Evolutionary conservation across 305 asterid species (phyloP), one percentile per base, ranked within the genome.

Genomic region (Petunia hybrid): DNA sequence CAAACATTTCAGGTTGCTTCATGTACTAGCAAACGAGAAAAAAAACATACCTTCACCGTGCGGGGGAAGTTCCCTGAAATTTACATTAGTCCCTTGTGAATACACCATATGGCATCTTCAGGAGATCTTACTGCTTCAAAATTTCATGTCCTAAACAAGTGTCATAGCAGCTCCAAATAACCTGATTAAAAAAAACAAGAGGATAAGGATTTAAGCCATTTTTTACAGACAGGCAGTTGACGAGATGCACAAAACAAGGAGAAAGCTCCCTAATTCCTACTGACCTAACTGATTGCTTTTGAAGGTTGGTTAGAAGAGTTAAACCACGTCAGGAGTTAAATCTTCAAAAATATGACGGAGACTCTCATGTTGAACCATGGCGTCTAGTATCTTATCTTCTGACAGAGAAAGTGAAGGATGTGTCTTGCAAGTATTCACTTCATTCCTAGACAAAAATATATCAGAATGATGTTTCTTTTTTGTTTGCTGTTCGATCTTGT

Each of bases 391-490:
- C 3, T 3, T 61, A 13, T 89, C 91, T 8, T 78, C 79, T 0
- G 63, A 53, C 56, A 84, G 62, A 36, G 60, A 6, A 10, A 59
- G 13, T 1, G 82, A 80, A 59, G 40, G 10, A 13, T 80, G 39
- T 0, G 46, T 12, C 70, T 14, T 61, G 59, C 12, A 43, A 36
- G 55, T 43, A 9, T 59, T 64, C 38, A 39, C 84, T 3, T 57
- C 73, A 1, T 67, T 40, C 3, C 75, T 40, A 6, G 91, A 70
- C 81, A 92, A 89, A 4, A 93, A 90, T 1, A 91, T 80, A 80
- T 88, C 91, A 1, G 92, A 91, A 91, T 41, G 2, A 91, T 86
- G 67, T 84, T 94, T 78, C 89, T 71, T 93, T 77, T 89, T 93
- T 0, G 87, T 86, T 78, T 90, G 93, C 81, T 89, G 84, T 66